These are phyloP conservation scores for Bacidia gigantensis DNA, from an alignment of 495 filamentous ascomycete genomes.

Conservation along the genomic window DNA sequence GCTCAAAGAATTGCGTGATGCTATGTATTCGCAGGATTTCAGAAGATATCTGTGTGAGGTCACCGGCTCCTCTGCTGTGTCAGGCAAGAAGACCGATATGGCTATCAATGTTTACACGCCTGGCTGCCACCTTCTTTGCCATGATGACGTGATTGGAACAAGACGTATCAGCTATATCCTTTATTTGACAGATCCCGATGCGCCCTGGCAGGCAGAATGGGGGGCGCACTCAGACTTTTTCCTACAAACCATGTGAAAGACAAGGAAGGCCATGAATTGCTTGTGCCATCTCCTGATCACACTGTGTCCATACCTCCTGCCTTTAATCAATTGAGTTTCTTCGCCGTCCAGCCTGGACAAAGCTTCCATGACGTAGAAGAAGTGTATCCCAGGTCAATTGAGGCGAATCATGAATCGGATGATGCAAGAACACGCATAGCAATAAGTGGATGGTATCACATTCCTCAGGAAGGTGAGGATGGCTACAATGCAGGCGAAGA, in stretches of 20 bases:
- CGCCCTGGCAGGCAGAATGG: conserved; percentile 83
- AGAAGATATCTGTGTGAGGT: conserved; percentile 75
- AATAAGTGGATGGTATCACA: conserved; percentile 99
- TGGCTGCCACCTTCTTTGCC: conserved; percentile 87
- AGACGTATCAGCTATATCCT: conserved; percentile 90
- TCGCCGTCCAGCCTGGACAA: conserved; percentile 90
- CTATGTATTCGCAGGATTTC: conserved; percentile 81
- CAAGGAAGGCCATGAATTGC: conserved; percentile 48
- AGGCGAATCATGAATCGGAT: conserved; percentile 46
- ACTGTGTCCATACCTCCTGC: conserved; percentile 73
- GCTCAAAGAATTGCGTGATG: conserved; percentile 74
- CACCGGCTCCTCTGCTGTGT: conserved; percentile 72
- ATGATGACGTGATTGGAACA: conserved; percentile 96
- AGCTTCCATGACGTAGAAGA: conserved; percentile 99
- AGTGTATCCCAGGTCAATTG: conserved; percentile 53
- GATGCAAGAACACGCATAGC: conserved; percentile 79
- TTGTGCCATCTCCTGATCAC: conserved; percentile 62
- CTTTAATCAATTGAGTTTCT: conserved; percentile 96
- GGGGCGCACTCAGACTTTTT: conserved; percentile 86
- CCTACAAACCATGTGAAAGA: conserved; percentile 59
- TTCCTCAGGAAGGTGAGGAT: conserved; percentile 90
- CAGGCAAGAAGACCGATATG: conserved; percentile 96
- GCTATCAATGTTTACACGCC: conserved; percentile 98
- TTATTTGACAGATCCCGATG: conserved; percentile 84
- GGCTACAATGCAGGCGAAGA: conserved; percentile 83